Evolutionary conservation across 139 green algal species (phyloP).

Genomic region (Picochlorum sp.): DNA sequence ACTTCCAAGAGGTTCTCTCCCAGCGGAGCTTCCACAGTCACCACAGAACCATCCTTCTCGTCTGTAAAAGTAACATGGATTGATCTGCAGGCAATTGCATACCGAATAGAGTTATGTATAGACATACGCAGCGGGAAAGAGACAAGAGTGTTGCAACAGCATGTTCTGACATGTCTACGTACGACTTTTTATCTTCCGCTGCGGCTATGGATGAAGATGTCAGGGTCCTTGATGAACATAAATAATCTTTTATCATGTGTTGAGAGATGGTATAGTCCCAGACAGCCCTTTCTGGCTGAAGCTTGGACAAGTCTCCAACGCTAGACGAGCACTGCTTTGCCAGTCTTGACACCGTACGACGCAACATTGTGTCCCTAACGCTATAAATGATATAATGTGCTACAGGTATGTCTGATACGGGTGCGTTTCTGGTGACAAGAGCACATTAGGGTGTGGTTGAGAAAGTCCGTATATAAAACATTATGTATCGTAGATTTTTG

Average conservation of each 20-base stretch:
- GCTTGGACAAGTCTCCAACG: too few species aligned
- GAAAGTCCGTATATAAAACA: too few species aligned
- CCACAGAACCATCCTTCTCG: constrained; percentile 75
- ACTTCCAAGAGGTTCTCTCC: constrained; percentile 82
- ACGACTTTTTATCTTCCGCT: too few species aligned
- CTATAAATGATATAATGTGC: too few species aligned
- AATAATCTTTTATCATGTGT: neutral
- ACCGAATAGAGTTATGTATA: neutral
- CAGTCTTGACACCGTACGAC: too few species aligned
- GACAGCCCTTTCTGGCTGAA: neutral
- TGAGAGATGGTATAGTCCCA: neutral
- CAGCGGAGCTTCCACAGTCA: constrained; percentile 66
- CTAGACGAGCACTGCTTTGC: too few species aligned
- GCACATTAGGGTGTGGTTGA: neutral
- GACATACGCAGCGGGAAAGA: too few species aligned
- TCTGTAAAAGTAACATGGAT: constrained; percentile 81
- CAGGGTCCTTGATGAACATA: neutral
- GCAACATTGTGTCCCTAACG: too few species aligned
- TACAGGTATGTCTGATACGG: too few species aligned
- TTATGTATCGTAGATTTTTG: too few species aligned
- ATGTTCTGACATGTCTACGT: too few species aligned
- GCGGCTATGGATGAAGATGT: neutral
- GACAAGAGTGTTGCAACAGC: too few species aligned
- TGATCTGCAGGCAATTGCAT: constrained; percentile 28
- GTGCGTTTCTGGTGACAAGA: neutral